Base-by-base conservation (phyloP, 2,329 filamentous ascomycete species). In the Chrysoporthe austroafricana region DNA sequence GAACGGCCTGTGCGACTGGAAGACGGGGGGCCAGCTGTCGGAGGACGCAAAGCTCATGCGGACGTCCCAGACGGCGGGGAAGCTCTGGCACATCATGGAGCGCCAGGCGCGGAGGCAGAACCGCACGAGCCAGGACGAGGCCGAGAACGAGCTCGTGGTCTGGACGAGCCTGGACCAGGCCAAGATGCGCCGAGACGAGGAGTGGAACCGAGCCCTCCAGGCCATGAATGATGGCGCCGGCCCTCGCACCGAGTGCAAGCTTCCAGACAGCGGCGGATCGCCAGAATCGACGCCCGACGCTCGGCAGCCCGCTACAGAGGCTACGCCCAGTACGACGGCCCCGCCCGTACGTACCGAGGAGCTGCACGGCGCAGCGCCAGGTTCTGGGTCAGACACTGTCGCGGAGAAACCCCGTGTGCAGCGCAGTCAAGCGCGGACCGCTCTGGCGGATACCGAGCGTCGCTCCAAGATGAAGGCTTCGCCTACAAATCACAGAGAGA, bases 1-100 rank as follows among this genome's bases (percentile, higher is more conserved):
- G 9, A 74, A 75, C 8, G 83, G 81, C 4, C 74, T 85, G 43
- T 76, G 76, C 34, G 80, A 84, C 70, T 86, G 84, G 84, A 76
- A 77, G 61, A 71, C 72, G 11, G 73, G 73, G 32, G 73, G 73
- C 9, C 72, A 73, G 70, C 62, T 67, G 48, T 64, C 70, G 57
- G 69, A 72, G 39, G 70, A 71, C 54, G 70, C 71, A 21, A 68
- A 66, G 60, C 48, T 56, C 26, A 65, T 67, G 42, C 57, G 68
- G 52, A 58, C 59, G 34, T 36, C 69, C 60, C 50, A 66, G 62
- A 46, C 69, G 70, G 65, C 72, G 73, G 18, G 70, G 1, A 43
- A 39, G 58, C 16, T 60, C 5, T 70, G 62, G 59, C 68, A 70
- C 11, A 65, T 70, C 52, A 54, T 21, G 42, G 58, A 70, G 36